Percentiles rank a stretch among this genome's conserved stretches.
phyloP scores from a whole-genome alignment of 108 stramenopile species.

The Discostella stelligeroides region DNA sequence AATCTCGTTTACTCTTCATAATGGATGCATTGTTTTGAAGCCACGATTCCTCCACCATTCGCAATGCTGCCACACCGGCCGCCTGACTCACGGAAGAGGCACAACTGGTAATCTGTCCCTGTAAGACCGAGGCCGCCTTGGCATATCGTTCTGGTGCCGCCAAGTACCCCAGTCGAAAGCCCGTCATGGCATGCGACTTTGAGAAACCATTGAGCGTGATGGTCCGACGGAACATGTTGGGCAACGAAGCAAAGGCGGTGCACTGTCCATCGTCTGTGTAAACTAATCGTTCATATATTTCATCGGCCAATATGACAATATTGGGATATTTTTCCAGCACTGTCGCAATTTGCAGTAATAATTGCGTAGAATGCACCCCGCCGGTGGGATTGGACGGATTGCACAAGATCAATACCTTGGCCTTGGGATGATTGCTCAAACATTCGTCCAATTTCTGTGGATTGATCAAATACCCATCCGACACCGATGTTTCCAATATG shows the following conservation, averaged over 20 bases:
- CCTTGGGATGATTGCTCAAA: constrained; percentile 63
- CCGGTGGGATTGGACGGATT: constrained; percentile 98
- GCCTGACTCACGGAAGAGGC: constrained; percentile 94
- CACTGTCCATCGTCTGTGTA: constrained; percentile 75
- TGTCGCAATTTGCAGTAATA: constrained; percentile 65
- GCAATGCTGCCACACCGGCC: constrained; percentile 90
- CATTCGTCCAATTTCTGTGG: constrained; percentile 67
- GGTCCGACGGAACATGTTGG: constrained; percentile 85
- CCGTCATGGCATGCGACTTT: constrained; percentile 98
- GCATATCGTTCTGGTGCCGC: constrained; percentile 75
- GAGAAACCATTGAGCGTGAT: constrained; percentile 94
- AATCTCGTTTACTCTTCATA: constrained; percentile 88
- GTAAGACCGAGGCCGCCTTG: constrained; percentile 81
- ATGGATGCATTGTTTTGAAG: constrained; percentile 69
- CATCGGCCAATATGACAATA: constrained; percentile 89
- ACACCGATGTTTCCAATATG: constrained; percentile 82
- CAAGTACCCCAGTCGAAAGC: constrained; percentile 91
- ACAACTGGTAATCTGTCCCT: constrained; percentile 93
- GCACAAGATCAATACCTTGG: constrained; percentile 92
- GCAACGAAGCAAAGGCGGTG: constrained; percentile 82
- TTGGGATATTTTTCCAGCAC: constrained; percentile 75
- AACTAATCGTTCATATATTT: constrained; percentile 96
- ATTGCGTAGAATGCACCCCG: constrained; percentile 72
- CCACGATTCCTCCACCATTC: constrained; percentile 69
- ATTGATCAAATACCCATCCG: constrained; percentile 85